Percentiles rank a stretch among this genome's conserved stretches.
Conservation (phyloP, 768 basidiomycete species). For the Boletus huronensis region DNA sequence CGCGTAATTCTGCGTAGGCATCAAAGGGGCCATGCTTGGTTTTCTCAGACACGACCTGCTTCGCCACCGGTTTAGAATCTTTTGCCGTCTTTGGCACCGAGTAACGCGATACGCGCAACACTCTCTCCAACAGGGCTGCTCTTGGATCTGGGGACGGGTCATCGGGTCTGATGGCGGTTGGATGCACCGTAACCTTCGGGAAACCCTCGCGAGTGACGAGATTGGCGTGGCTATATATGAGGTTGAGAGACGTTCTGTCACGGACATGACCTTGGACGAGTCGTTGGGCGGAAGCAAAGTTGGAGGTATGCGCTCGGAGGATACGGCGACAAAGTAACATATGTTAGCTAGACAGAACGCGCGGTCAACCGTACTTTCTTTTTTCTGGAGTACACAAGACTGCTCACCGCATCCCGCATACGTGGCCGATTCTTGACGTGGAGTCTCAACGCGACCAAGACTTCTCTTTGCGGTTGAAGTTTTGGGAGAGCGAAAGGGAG, state of each 20-base stretch:
- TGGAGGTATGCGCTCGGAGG: slow-evolving; percentile 44
- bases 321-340: slow-evolving; percentile 72
- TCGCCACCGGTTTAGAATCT: slow-evolving; percentile 6
- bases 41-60: slow-evolving; percentile 11
- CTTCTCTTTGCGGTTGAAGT: slow-evolving; percentile 19
- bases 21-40: slow-evolving; percentile 24
- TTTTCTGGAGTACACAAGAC: neutral
- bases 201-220: slow-evolving; percentile 12
- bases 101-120: slow-evolving; percentile 27
- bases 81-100: slow-evolving; percentile 22
- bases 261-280: slow-evolving; percentile 18
- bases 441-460: slow-evolving; percentile 27
- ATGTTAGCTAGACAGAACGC: slow-evolving; percentile 52
- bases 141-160: slow-evolving; percentile 6
- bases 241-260: slow-evolving; percentile 8
- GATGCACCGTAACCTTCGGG: slow-evolving; percentile 6
- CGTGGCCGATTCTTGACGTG: slow-evolving; percentile 24
- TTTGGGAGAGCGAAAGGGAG: slow-evolving; percentile 18
- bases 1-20: slow-evolving; percentile 27
- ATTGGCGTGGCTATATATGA: slow-evolving; percentile 13
- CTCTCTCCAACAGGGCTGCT: slow-evolving; percentile 23
- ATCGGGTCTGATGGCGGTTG: neutral
- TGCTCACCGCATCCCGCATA: slow-evolving; percentile 58
- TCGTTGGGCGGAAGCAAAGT: slow-evolving; percentile 23
- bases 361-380: neutral